phyloP scores from a whole-genome alignment of 2,329 filamentous ascomycete species.

The Trichoderma atroviride region DNA sequence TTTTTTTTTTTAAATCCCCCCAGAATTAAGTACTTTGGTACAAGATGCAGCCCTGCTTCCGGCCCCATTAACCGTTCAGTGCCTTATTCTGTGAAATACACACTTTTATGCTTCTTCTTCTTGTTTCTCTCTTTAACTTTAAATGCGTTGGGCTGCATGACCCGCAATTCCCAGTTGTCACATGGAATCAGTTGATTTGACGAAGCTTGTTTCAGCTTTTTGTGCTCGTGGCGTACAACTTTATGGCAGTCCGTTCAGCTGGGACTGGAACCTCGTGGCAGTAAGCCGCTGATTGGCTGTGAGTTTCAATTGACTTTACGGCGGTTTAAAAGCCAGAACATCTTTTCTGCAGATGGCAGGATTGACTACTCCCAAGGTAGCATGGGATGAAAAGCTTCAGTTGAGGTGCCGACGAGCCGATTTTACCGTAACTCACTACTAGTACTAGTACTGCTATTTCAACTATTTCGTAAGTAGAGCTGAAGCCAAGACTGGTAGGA shows the following conservation, averaged over 20 bases:
- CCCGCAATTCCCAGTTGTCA: neutral
- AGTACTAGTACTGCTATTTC: too few species aligned
- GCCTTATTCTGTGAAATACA: neutral
- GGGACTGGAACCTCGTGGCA: neutral
- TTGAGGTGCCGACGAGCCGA: neutral
- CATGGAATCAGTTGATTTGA: neutral
- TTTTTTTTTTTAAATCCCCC: too few species aligned
- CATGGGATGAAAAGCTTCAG: neutral
- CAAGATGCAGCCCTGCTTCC: neutral
- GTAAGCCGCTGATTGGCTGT: neutral
- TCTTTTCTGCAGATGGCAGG: neutral
- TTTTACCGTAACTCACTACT: neutral
- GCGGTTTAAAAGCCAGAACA: neutral
- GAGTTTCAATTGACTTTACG: neutral
- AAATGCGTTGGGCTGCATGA: neutral
- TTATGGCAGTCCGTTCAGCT: neutral
- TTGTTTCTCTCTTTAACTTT: neutral
- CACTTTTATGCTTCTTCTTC: neutral
- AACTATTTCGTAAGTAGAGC: neutral
- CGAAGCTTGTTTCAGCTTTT: neutral
- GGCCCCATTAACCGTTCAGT: neutral
- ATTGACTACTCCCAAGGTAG: neutral
- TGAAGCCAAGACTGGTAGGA: neutral
- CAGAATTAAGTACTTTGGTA: neutral
- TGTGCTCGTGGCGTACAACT: constrained; percentile 3